Conservation (phyloP, 257 asterid species). For the Ballota nigra region DNA sequence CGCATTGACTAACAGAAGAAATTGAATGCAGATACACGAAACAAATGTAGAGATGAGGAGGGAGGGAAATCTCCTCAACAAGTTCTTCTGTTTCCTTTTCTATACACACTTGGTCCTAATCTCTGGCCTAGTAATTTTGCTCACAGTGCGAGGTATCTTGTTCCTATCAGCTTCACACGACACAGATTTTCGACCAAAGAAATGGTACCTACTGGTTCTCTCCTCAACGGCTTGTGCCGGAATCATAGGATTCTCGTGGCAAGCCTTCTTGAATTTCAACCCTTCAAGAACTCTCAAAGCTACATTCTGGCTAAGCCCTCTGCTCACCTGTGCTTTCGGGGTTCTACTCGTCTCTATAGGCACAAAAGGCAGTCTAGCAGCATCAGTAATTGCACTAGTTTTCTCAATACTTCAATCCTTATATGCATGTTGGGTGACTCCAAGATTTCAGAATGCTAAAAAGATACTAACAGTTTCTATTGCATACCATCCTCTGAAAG, state of each 20-base stretch:
- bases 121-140: conserved; percentile 33
- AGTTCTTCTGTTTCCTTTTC: conserved; percentile 36
- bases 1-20: not conserved
- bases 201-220: conserved; percentile 42
- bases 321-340: conserved; percentile 46
- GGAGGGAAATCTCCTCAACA: conserved; percentile 35
- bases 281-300: conserved; percentile 43
- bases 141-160: conserved; percentile 35
- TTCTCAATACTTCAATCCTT: conserved; percentile 43
- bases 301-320: conserved; percentile 60
- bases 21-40: conserved; percentile 26
- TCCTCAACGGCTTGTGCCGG: conserved; percentile 50
- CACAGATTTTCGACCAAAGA: conserved; percentile 31
- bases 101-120: conserved; percentile 36
- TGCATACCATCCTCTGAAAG: conserved; percentile 39
- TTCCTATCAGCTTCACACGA: conserved; percentile 21
- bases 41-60: conserved; percentile 28
- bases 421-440: conserved; percentile 59
- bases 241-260: conserved; percentile 44
- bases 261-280: conserved; percentile 26
- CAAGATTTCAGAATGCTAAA: conserved; percentile 36
- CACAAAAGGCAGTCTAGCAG: conserved; percentile 46
- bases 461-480: conserved; percentile 37
- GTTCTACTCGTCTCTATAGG: conserved; percentile 48
- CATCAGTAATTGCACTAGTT: conserved; percentile 33